Base-by-base conservation (phyloP, 2,329 filamentous ascomycete genomes). In the Aspergillus neoniger region DNA sequence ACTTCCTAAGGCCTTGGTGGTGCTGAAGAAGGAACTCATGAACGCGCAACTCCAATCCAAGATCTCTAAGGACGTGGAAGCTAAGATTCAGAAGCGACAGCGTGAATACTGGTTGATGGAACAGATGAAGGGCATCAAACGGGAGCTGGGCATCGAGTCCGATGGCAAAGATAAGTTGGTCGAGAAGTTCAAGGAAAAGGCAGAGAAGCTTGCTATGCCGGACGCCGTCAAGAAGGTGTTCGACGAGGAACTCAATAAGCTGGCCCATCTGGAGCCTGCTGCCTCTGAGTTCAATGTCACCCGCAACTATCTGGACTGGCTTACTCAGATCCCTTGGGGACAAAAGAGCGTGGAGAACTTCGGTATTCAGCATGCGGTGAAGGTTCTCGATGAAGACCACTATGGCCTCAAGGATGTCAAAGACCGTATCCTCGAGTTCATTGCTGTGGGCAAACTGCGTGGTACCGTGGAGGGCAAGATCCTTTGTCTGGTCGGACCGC, bases 281-380 rank as follows among this genome's bases (percentile, higher is more conserved):
- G 95, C 95, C 4, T 98, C 94, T 1, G 95, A 99, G 76, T 99
- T 98, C 77, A 99, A 99, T 69, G 96, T 99, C 47, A 99, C 95
- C 21, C 85, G 96, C 63, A 99, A 99, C 77, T 99, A 99, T 76
- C 83, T 99, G 39, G 96, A 99, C 79, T 99, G 96, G 95, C 84
- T 99, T 43, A 99, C 95, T 6, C 94, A 98, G 76, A 95, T 99
- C 48, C 95, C 95, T 0, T 99, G 95, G 95, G 95, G 95, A 51
- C 91, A 95, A 76, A 86, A 93, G 72, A 97, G 93, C 68, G 89
- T 92, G 0, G 95, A 99, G 80, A 99, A 98, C 76, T 99, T 99
- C 76, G 92, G 89, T 53, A 97, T 99, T 67, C 85, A 91, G 68
- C 91, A 99, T 70, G 95, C 95, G 7, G 89, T 93, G 79, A 88